Conservation (phyloP, 495 filamentous ascomycete species). For the Lichina pygmaea region DNA sequence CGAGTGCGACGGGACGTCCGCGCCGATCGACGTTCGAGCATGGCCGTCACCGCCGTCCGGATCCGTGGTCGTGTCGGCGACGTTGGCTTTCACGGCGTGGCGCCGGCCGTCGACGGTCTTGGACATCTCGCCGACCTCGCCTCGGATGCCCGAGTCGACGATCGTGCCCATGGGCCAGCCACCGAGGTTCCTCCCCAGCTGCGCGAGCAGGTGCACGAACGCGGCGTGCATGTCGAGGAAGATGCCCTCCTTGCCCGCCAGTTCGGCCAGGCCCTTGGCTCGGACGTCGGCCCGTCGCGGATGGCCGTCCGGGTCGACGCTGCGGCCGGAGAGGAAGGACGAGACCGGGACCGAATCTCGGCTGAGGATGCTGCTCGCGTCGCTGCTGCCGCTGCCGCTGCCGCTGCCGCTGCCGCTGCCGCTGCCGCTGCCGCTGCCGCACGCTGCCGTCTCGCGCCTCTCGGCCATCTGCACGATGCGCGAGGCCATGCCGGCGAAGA, state of each 20-base stretch:
- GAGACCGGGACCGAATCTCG: constrained; percentile 26
- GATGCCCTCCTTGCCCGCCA: constrained; percentile 64
- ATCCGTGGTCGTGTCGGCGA: too few relatives aligned
- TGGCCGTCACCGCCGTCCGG: too few relatives aligned
- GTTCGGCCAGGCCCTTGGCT: constrained; percentile 55
- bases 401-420: constrained; percentile 7
- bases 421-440: constrained; percentile 4
- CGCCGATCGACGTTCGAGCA: too few relatives aligned
- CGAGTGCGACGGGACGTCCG: too few relatives aligned
- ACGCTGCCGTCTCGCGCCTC: constrained; percentile 9
- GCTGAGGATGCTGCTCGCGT: constrained; percentile 5
- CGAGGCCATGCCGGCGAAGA: constrained; percentile 51
- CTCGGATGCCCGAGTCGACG: constrained; percentile 2
- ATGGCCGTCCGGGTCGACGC: constrained; percentile 28
- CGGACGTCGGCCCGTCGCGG: constrained; percentile 25
- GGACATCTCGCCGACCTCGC: constrained; percentile 1
- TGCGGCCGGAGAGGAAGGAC: constrained; percentile 34
- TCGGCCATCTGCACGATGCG: constrained; percentile 44
- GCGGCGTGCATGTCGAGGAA: constrained; percentile 65
- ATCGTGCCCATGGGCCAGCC: not conserved
- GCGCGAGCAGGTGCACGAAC: constrained; percentile 40
- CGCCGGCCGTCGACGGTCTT: not conserved
- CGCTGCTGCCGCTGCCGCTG: constrained; percentile 7
- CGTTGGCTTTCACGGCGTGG: too few relatives aligned
- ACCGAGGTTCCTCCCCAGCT: not conserved